phyloP scores from a whole-genome alignment of 305 asterid species.

The Ilex paraguariensis region DNA sequence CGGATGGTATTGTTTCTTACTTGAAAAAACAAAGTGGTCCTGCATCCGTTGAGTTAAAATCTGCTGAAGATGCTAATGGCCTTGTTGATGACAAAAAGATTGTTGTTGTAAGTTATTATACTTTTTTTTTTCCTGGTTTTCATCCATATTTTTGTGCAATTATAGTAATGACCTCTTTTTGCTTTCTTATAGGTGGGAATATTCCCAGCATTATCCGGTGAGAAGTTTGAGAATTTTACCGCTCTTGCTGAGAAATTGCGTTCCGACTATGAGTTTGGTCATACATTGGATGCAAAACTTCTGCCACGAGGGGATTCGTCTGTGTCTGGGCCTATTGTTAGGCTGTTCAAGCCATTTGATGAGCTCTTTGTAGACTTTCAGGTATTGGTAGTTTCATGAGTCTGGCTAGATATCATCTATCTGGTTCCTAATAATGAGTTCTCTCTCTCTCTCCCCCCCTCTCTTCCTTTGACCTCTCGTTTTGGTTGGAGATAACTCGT shows the following conservation, averaged over 20 bases:
- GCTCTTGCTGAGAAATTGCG: conserved; percentile 83
- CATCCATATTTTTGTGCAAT: background rate
- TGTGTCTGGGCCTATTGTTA: conserved; percentile 61
- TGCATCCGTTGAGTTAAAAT: conserved; percentile 64
- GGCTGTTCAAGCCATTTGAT: conserved; percentile 93
- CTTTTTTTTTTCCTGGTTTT: conserved; percentile 4
- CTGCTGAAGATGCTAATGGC: conserved; percentile 55
- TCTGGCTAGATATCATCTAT: background rate
- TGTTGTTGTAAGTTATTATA: conserved; percentile 38
- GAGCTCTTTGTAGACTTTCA: conserved; percentile 79
- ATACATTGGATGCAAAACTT: conserved; percentile 63
- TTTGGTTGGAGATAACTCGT: background rate
- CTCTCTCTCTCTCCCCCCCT: too few relatives aligned
- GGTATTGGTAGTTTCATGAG: conserved; percentile 34
- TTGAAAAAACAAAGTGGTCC: conserved; percentile 89
- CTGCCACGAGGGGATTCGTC: conserved; percentile 87
- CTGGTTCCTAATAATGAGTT: too few relatives aligned
- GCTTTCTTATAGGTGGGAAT: conserved; percentile 62
- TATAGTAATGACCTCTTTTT: background rate
- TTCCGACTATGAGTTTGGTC: conserved; percentile 75
- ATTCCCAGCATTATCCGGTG: conserved; percentile 89
- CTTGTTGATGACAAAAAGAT: conserved; percentile 42
- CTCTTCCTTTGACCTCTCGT: background rate
- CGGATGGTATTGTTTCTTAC: conserved; percentile 72
- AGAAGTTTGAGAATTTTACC: conserved; percentile 71